Conservation (phyloP, 805 yeast species). For the Suhomyces sp. region DNA sequence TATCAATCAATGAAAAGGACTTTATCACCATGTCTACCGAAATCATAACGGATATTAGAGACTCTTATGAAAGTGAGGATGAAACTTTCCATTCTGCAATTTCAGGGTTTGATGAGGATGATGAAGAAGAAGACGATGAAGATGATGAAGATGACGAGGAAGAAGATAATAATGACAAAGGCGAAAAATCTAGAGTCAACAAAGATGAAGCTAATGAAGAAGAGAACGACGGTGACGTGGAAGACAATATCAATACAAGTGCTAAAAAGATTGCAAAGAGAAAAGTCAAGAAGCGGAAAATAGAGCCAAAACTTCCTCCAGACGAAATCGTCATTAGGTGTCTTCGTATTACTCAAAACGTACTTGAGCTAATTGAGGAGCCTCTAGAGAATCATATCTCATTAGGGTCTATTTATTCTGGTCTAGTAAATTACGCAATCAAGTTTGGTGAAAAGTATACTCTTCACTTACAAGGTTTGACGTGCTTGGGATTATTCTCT, state of each 20-base stretch:
- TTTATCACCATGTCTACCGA: conserved; percentile 83
- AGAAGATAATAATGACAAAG: conserved; percentile 14
- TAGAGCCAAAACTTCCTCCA: conserved; percentile 42
- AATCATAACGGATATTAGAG: conserved; percentile 80
- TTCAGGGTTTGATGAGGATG: conserved; percentile 19
- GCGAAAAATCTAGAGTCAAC: conserved; percentile 12
- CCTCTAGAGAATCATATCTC: conserved; percentile 64
- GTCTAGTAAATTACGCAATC: conserved; percentile 78
- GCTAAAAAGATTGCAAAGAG: conserved; percentile 27
- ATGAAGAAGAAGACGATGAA: conserved; percentile 25
- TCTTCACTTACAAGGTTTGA: conserved; percentile 62
- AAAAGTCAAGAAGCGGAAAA: conserved; percentile 28
- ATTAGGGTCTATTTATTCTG: conserved; percentile 65
- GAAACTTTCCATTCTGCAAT: conserved; percentile 26
- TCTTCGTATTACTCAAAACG: conserved; percentile 62
- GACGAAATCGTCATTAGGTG: conserved; percentile 57
- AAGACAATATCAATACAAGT: conserved; percentile 23
- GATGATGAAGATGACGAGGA: conserved; percentile 36
- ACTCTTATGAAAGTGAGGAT: conserved; percentile 48
- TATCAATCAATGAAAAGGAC: conserved; percentile 79
- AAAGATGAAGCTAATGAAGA: conserved; percentile 22
- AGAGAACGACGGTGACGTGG: conserved; percentile 23
- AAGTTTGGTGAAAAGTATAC: conserved; percentile 42
- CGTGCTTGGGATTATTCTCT: conserved; percentile 77
- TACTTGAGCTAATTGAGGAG: conserved; percentile 64